Evolutionary conservation across 2,329 filamentous ascomycete genomes (phyloP), one percentile per base, ranked within the genome.

Genomic region (Emericellopsis cladophorae): DNA sequence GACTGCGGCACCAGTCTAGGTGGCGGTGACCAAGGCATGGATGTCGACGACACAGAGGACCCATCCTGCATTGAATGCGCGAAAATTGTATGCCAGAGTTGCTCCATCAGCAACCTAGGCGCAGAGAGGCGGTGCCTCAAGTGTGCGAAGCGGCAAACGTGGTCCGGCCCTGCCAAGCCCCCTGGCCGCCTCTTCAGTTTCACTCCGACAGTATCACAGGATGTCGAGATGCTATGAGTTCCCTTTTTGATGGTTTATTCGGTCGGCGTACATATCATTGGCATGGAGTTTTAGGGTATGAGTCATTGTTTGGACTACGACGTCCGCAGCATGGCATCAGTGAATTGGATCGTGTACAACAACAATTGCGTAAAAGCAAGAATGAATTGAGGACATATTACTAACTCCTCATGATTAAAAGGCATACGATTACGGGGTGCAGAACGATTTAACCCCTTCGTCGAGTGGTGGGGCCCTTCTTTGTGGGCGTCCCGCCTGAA

Each of bases 81-180:
- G 5, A 77, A 72, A 51, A 58, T 65, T 10, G 72, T 79, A 12
- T 79, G 75, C 55, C 72, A 69, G 42, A 66, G 70, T 41, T 80
- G 76, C 51, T 76, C 74, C 0, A 64, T 79, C 33, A 75, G 70
- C 45, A 74, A 74, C 45, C 56, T 79, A 0, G 72, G 72, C 4
- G 66, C 71, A 45, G 60, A 72, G 48, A 61, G 70, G 44, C 59
- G 65, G 33, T 79, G 75, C 47, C 47, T 79, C 35, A 56, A 53
- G 5, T 79, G 76, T 48, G 70, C 71, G 1, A 65, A 65, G 8
- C 53, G 54, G 36, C 61, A 54, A 18, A 48, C 46, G 0, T 50
- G 46, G 45, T 41, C 39, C 1, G 46, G 45, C 8, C 41, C 44
- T 10, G 8, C 15, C 15, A 21, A 35, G 33, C 18, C 33, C 18